Evolutionary conservation across 2,329 filamentous ascomycete species (phyloP), one percentile per base, ranked within the genome.

Genomic region (Colletotrichum sansevieriae): DNA sequence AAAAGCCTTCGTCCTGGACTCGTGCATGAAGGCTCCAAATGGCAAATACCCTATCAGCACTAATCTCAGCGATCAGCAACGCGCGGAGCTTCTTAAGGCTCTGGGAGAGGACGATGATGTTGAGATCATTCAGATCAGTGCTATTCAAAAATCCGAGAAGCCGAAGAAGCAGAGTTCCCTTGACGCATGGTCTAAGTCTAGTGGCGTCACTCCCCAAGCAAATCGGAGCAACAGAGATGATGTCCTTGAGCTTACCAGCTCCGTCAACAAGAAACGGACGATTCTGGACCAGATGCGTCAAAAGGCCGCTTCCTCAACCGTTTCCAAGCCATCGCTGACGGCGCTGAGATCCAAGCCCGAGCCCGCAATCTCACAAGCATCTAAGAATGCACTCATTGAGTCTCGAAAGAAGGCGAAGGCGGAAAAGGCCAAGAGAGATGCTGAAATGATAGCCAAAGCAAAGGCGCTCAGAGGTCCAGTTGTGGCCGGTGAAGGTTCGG

Each of bases 1-100:
- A 2, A 82, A 88, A 33, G 81, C 83, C 37, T 89, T 87, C 72
- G 90, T 95, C 72, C 85, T 87, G 63, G 89, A 90, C 74, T 90
- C 90, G 43, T 89, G 92, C 68, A 83, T 92, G 64, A 88, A 87
- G 69, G 85, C 85, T 66, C 81, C 85, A 41, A 44, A 46, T 60
- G 85, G 88, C 76, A 81, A 84, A 76, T 86, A 87, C 70, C 80
- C 85, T 20, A 87, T 91, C 72, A 91, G 88, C 74, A 97, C 95
- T 2, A 97, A 97, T 73, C 82, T 98, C 72, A 92, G 88, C 12
- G 87, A 88, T 41, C 90, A 92, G 65, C 94, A 98, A 76, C 94
- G 95, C 72, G 95, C 95, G 11, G 93, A 97, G 79, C 83, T 98
- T 41, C 81, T 90, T 58, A 86, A 88, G 74, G 88, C 87, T 9